Evolutionary conservation across 1,284 basidiomycete species (phyloP).

Genomic region (Rhodotorula mucilaginosa): DNA sequence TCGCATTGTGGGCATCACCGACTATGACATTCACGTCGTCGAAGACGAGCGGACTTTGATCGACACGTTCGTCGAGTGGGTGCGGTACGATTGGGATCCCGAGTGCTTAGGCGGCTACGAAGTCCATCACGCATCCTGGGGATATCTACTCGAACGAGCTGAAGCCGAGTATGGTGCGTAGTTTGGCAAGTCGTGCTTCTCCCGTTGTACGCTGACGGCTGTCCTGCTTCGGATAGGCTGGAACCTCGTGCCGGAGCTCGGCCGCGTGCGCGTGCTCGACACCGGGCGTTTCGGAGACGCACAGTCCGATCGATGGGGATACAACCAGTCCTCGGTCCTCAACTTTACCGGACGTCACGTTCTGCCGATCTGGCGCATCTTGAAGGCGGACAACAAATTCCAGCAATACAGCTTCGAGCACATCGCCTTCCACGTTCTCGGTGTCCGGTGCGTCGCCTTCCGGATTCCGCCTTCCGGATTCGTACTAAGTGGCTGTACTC

Average conservation of each 20-base stretch:
- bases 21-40: constrained; percentile 59
- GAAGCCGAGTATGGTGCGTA: constrained; percentile 39
- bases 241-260: constrained; percentile 50
- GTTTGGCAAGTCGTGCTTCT: background rate
- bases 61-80: constrained; percentile 72
- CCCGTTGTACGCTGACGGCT: background rate
- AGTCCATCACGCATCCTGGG: constrained; percentile 83
- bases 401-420: constrained; percentile 87
- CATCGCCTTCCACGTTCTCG: constrained; percentile 74
- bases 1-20: constrained; percentile 49
- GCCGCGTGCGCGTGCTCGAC: constrained; percentile 44
- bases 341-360: constrained; percentile 84
- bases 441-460: constrained; percentile 58
- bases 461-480: background rate
- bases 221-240: constrained; percentile 38
- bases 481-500: background rate
- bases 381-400: constrained; percentile 78
- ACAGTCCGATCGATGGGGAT: constrained; percentile 66
- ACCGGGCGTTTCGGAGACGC: constrained; percentile 38
- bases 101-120: constrained; percentile 93
- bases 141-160: constrained; percentile 75
- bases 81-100: constrained; percentile 72
- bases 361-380: constrained; percentile 87
- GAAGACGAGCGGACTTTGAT: constrained; percentile 61
- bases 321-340: constrained; percentile 75